Evolutionary conservation across 2,329 filamentous ascomycete genomes (phyloP).

Genomic region (Colletotrichum echinochloae): DNA sequence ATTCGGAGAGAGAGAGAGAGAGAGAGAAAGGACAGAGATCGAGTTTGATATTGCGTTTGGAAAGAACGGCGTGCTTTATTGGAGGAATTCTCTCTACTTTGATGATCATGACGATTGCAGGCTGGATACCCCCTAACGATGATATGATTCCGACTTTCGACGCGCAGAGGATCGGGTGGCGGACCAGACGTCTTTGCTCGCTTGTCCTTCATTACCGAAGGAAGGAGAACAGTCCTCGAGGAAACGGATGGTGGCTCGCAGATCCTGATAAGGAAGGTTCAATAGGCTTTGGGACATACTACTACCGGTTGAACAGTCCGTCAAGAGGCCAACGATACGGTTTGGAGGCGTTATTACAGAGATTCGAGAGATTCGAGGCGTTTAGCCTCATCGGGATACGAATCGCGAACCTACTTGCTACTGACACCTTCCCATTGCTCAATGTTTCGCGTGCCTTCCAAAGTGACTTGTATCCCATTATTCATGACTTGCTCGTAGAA

Average conservation of each 20-base stretch:
- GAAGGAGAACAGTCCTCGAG: neutral
- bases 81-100: neutral
- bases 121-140: neutral
- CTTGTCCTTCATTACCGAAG: neutral
- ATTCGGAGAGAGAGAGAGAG: neutral
- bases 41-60: neutral
- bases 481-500: neutral
- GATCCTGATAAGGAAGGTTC: neutral
- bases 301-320: neutral
- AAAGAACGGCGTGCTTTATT: neutral
- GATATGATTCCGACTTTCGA: neutral
- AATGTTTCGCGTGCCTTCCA: too few relatives aligned
- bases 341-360: neutral
- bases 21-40: neutral
- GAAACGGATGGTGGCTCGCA: neutral
- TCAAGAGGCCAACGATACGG: neutral
- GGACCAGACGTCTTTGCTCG: neutral
- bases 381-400: neutral
- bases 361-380: neutral
- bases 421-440: neutral
- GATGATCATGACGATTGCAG: neutral
- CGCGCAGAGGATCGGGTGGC: neutral
- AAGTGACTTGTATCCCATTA: neutral
- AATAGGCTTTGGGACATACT: neutral
- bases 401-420: neutral